Percentiles rank a stretch among this genome's conserved stretches.
Evolutionary conservation across 2,329 filamentous ascomycete genomes (phyloP).

Genomic region (Scortechinia acanthostroma): DNA sequence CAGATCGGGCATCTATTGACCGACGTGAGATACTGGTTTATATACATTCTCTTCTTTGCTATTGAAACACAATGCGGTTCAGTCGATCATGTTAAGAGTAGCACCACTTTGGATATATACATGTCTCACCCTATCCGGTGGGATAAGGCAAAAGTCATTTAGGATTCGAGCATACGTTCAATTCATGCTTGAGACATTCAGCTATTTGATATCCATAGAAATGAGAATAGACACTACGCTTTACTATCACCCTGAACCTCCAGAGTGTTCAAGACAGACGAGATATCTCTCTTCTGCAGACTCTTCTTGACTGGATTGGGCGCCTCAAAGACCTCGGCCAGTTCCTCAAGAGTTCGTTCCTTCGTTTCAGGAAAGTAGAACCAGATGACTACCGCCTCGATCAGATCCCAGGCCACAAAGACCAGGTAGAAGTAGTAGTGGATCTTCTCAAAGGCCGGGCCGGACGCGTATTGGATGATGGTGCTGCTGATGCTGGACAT

Average conservation of each 20-base stretch:
- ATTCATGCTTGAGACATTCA: constrained; percentile 40
- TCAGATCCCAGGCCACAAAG: constrained; percentile 11
- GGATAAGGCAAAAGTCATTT: too few relatives aligned
- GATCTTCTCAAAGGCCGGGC: constrained; percentile 12
- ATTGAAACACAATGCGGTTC: too few relatives aligned
- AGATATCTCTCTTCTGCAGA: constrained; percentile 29
- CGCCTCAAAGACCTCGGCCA: constrained; percentile 1
- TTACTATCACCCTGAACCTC: too few relatives aligned
- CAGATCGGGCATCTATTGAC: too few relatives aligned
- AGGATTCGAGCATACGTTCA: constrained; percentile 43
- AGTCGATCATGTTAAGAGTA: too few relatives aligned
- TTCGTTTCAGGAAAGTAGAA: constrained; percentile 8
- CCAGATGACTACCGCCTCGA: constrained; percentile 10
- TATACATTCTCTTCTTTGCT: too few relatives aligned
- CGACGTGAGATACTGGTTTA: too few relatives aligned
- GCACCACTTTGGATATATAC: too few relatives aligned
- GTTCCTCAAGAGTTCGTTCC: constrained; percentile 2
- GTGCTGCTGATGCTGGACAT: constrained; percentile 9
- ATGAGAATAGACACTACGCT: too few relatives aligned
- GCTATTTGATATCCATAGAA: too few relatives aligned
- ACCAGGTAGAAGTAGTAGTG: constrained; percentile 11
- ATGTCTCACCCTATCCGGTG: too few relatives aligned
- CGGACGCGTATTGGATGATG: constrained; percentile 24
- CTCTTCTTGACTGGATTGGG: constrained; percentile 2
- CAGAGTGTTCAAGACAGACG: constrained; percentile 39